phyloP scores from a whole-genome alignment of 495 filamentous ascomycete species.

The Melanomma pulvis-pyrius region DNA sequence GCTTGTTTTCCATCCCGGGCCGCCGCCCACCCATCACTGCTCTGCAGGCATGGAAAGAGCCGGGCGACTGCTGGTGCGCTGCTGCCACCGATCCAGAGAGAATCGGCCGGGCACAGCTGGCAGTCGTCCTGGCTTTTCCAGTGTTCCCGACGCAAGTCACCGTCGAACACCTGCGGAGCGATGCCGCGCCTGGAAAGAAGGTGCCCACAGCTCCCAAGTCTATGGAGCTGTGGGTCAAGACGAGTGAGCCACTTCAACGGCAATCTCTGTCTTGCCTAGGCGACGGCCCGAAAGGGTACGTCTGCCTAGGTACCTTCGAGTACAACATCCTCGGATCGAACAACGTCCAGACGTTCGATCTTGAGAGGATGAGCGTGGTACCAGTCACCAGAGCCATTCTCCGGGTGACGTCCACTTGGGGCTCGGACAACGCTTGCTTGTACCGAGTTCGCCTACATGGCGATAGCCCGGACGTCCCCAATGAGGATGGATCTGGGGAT shows the following conservation, averaged over 20 bases:
- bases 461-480: too few species aligned
- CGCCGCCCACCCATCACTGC: constrained; percentile 48
- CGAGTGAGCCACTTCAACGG: not conserved
- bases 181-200: constrained; percentile 52
- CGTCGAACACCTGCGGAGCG: constrained; percentile 63
- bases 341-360: constrained; percentile 54
- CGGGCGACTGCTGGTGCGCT: constrained; percentile 70
- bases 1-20: constrained; percentile 26
- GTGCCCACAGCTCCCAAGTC: constrained; percentile 58
- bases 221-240: constrained; percentile 61
- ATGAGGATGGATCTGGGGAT: too few species aligned
- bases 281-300: constrained; percentile 40
- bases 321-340: constrained; percentile 54
- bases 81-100: constrained; percentile 37
- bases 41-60: constrained; percentile 60
- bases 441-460: constrained; percentile 63
- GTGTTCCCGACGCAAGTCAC: constrained; percentile 61
- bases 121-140: constrained; percentile 49
- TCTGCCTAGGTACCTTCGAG: constrained; percentile 56
- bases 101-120: constrained; percentile 49
- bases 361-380: constrained; percentile 49
- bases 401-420: constrained; percentile 58
- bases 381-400: constrained; percentile 52
- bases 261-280: constrained; percentile 1
- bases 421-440: constrained; percentile 61